phyloP scores from a whole-genome alignment of 169 alveolate species.

The Plasmodium berghei region DNA sequence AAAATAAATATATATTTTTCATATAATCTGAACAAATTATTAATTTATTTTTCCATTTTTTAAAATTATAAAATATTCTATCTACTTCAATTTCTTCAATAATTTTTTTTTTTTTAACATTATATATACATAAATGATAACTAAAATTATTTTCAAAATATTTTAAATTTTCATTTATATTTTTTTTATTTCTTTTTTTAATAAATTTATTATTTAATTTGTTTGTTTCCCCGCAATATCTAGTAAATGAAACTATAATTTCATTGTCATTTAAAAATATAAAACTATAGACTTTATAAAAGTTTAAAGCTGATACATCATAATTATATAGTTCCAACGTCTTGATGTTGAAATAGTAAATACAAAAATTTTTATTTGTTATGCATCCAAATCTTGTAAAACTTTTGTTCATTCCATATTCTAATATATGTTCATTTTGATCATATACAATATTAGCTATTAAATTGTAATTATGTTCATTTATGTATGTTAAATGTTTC shows the following conservation, averaged over 20 bases:
- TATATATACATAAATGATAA: constrained; percentile 35
- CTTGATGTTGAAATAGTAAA: constrained; percentile 15
- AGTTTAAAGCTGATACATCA: constrained; percentile 15
- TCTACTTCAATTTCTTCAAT: constrained; percentile 44
- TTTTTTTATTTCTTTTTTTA: neutral
- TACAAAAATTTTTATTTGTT: constrained; percentile 39
- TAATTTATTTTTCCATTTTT: constrained; percentile 6
- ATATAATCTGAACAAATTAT: constrained; percentile 36
- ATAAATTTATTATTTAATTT: neutral
- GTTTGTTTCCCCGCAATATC: neutral
- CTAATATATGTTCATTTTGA: constrained; percentile 21
- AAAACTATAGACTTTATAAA: constrained; percentile 26
- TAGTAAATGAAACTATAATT: constrained; percentile 13
- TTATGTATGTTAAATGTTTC: neutral
- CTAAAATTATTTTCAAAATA: neutral
- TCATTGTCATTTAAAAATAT: constrained; percentile 16
- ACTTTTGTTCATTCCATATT: constrained; percentile 1
- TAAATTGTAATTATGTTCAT: constrained; percentile 5
- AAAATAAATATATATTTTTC: constrained; percentile 62
- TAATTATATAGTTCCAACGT: constrained; percentile 21
- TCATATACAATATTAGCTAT: constrained; percentile 31
- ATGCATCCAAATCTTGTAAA: constrained; percentile 30
- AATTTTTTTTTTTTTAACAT: constrained; percentile 30
- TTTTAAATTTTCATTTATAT: neutral
- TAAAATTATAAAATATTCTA: constrained; percentile 18